phyloP scores from a whole-genome alignment of 2,329 filamentous ascomycete genomes.

The Alternaria sp. region DNA sequence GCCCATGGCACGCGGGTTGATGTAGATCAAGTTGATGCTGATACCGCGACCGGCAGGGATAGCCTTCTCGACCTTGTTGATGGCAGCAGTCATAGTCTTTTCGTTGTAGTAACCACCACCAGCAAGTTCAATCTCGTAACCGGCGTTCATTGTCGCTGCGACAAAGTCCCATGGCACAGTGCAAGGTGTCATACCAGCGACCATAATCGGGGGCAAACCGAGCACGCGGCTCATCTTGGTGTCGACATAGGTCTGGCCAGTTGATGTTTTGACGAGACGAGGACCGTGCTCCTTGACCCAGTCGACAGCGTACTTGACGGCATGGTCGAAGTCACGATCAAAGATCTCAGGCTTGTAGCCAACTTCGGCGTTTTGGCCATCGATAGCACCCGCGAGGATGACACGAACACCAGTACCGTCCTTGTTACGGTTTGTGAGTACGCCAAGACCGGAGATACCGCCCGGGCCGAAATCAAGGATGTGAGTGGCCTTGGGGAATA shows the following conservation, averaged over 20 bases:
- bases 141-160: constrained; percentile 62
- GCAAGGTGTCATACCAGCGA: constrained; percentile 60
- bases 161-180: constrained; percentile 61
- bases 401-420: constrained; percentile 97
- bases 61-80: constrained; percentile 54
- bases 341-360: constrained; percentile 99
- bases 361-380: constrained; percentile 87
- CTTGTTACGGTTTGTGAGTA: constrained; percentile 98
- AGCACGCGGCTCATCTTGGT: constrained; percentile 71
- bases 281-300: constrained; percentile 98
- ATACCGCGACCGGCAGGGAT: constrained; percentile 61
- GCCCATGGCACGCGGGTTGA: constrained; percentile 60
- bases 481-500: constrained; percentile 90
- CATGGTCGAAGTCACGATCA: constrained; percentile 92
- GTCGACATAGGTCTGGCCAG: constrained; percentile 89
- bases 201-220: constrained; percentile 58
- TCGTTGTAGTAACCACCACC: constrained; percentile 61
- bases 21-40: constrained; percentile 63
- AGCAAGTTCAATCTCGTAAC: constrained; percentile 59
- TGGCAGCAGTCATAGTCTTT: constrained; percentile 55
- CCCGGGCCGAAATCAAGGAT: constrained; percentile 97
- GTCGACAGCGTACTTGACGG: constrained; percentile 92
- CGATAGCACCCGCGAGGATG: constrained; percentile 91
- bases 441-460: constrained; percentile 93
- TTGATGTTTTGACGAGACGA: constrained; percentile 87